These are phyloP conservation scores for Fusarium nelsonii DNA, from an alignment of 2,329 filamentous ascomycete genomes.

Conservation along the genomic window DNA sequence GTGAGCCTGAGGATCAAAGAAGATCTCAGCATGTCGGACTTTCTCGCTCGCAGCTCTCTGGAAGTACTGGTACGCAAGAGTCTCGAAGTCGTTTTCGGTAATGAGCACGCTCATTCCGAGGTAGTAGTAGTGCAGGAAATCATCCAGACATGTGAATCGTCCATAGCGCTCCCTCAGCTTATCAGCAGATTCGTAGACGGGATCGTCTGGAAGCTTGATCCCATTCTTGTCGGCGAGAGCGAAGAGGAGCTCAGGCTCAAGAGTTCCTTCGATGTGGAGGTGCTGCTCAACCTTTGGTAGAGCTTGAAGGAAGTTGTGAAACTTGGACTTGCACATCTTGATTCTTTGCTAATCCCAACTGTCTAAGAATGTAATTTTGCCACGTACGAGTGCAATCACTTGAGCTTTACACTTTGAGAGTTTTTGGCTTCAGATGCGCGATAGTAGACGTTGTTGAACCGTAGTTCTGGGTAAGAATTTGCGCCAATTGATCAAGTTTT, in stretches of 20 bases:
- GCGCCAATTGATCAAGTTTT: conserved; percentile 14
- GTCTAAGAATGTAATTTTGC: not conserved
- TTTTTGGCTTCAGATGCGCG: not conserved
- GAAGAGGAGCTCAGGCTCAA: conserved; percentile 78
- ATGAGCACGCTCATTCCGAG: conserved; percentile 78
- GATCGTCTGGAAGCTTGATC: conserved; percentile 71
- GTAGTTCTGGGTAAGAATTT: conserved; percentile 5
- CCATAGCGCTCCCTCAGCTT: conserved; percentile 73
- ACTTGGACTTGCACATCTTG: conserved; percentile 64
- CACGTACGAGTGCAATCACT: not conserved
- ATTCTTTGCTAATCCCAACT: not conserved
- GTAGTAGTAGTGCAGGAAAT: conserved; percentile 85
- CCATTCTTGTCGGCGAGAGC: conserved; percentile 74
- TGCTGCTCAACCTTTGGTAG: conserved; percentile 88
- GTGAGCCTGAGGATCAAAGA: conserved; percentile 86
- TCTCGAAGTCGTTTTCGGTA: conserved; percentile 75
- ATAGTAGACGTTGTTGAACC: not conserved
- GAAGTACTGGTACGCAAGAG: conserved; percentile 79
- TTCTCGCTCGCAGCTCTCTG: conserved; percentile 71
- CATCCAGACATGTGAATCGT: conserved; percentile 76
- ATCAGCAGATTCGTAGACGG: conserved; percentile 71
- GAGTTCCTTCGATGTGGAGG: conserved; percentile 81
- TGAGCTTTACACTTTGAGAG: not conserved
- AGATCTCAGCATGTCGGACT: conserved; percentile 80
- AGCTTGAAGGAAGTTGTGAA: conserved; percentile 69